A percentile compares a stretch with the other conserved stretches of the same genome.
Conservation (phyloP, 2,329 filamentous ascomycete species). For the Pseudocercospora cruenta region DNA sequence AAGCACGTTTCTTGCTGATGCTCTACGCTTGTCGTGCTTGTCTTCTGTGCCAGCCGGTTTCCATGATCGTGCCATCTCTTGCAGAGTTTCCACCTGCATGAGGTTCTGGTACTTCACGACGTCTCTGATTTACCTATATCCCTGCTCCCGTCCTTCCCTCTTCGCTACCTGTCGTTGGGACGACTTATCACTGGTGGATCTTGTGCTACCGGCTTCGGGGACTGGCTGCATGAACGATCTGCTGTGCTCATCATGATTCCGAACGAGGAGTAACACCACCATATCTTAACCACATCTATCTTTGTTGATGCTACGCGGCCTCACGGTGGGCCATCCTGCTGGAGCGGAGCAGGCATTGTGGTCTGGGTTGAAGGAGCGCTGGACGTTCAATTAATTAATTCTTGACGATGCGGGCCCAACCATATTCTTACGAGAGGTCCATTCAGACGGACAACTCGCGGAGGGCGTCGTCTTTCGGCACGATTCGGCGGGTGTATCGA, state of each 20-base stretch:
- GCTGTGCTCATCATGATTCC: constrained; percentile 31
- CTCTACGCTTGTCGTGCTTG: neutral
- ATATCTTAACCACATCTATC: constrained; percentile 11
- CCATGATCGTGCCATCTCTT: constrained; percentile 8
- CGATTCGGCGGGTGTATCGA: constrained; percentile 15
- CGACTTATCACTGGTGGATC: constrained; percentile 8
- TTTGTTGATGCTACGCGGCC: neutral
- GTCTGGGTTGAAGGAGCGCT: constrained; percentile 1
- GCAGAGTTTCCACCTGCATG: constrained; percentile 8
- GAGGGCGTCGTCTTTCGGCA: constrained; percentile 11
- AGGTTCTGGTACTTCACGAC: constrained; percentile 2
- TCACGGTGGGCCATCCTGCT: neutral
- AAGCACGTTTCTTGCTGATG: constrained; percentile 1
- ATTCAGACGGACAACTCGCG: constrained; percentile 6
- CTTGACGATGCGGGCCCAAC: constrained; percentile 10
- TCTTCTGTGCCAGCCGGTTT: neutral
- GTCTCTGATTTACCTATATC: neutral
- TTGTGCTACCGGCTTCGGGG: constrained; percentile 19
- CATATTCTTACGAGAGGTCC: constrained; percentile 8
- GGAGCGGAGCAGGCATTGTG: constrained; percentile 1
- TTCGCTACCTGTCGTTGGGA: constrained; percentile 10
- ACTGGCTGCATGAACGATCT: constrained; percentile 23
- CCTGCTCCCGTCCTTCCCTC: neutral
- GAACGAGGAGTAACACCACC: constrained; percentile 22
- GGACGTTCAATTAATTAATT: constrained; percentile 4